phyloP scores from a whole-genome alignment of 1,139 yeast genomes.

The Wickerhamomyces sp. region DNA sequence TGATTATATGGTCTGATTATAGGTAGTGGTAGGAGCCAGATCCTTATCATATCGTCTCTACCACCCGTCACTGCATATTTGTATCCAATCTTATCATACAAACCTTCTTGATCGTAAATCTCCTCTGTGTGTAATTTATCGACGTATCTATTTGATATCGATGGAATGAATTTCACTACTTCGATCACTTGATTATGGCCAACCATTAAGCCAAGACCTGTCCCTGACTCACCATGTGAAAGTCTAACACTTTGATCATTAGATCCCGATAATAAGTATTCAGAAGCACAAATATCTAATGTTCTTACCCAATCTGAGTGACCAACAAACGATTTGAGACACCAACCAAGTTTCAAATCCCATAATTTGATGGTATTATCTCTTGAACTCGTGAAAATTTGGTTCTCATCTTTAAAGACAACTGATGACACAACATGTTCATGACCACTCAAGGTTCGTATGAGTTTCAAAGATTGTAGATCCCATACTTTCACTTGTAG shows the following conservation, averaged over 20 bases:
- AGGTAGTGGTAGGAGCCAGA: slow-evolving; percentile 76
- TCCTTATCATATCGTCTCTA: slow-evolving; percentile 67
- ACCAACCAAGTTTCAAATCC: slow-evolving; percentile 71
- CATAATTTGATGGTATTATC: slow-evolving; percentile 71
- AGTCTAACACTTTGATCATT: slow-evolving; percentile 76
- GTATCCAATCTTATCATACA: slow-evolving; percentile 43
- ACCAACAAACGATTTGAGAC: slow-evolving; percentile 61
- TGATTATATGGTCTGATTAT: slow-evolving; percentile 45
- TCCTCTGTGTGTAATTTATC: slow-evolving; percentile 35
- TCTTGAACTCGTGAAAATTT: slow-evolving; percentile 68
- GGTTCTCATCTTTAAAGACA: slow-evolving; percentile 41
- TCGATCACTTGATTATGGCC: slow-evolving; percentile 89
- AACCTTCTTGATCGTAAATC: slow-evolving; percentile 21
- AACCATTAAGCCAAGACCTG: slow-evolving; percentile 59
- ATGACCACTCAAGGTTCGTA: slow-evolving; percentile 77
- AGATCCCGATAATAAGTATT: slow-evolving; percentile 68
- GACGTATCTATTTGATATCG: slow-evolving; percentile 35
- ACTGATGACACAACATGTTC: slow-evolving; percentile 79
- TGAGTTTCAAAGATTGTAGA: slow-evolving; percentile 41
- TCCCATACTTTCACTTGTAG: slow-evolving; percentile 71
- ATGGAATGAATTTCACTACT: slow-evolving; percentile 63
- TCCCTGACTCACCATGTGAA: slow-evolving; percentile 59
- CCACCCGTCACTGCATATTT: slow-evolving; percentile 77
- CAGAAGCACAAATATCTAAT: slow-evolving; percentile 47
- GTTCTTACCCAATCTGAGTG: slow-evolving; percentile 90